Percentiles rank a stretch among this genome's conserved stretches.
Conservation (phyloP, 2,329 filamentous ascomycete species). For the Cytospora paraplurivora region DNA sequence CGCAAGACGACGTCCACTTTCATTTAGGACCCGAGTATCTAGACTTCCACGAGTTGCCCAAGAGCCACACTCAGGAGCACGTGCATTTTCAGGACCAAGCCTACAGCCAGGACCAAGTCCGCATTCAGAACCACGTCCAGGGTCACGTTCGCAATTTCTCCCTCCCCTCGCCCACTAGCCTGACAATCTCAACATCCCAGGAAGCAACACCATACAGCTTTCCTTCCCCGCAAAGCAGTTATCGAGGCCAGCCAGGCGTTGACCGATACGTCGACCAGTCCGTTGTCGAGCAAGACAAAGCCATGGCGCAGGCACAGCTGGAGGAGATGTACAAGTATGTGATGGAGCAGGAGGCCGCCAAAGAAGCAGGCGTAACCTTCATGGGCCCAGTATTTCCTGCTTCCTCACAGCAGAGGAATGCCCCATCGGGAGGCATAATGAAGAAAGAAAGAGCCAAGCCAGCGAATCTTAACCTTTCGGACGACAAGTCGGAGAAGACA, state of each 20-base stretch:
- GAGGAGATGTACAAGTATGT: constrained; percentile 91
- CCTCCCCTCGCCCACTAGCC: constrained; percentile 49
- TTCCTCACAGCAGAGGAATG: constrained; percentile 33
- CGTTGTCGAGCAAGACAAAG: constrained; percentile 73
- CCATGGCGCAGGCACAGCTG: constrained; percentile 78
- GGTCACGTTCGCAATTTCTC: constrained; percentile 52
- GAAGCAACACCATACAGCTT: constrained; percentile 45
- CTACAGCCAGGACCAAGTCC: constrained; percentile 31
- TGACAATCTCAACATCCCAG: constrained; percentile 34
- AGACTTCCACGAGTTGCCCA: background rate
- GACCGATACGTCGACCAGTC: constrained; percentile 75
- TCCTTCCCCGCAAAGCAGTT: constrained; percentile 50
- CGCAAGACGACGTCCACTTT: constrained; percentile 34
- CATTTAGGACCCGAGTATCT: background rate
- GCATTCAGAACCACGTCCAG: constrained; percentile 41
- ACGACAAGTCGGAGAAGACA: constrained; percentile 48
- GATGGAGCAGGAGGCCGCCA: constrained; percentile 81
- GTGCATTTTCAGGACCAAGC: no score
- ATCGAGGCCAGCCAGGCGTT: constrained; percentile 56
- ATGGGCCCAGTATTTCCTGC: constrained; percentile 45
- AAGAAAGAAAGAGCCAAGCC: constrained; percentile 55
- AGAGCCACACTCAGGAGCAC: background rate
- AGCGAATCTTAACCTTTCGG: constrained; percentile 51
- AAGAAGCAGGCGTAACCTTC: constrained; percentile 56
- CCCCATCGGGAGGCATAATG: constrained; percentile 35